Percentiles rank a stretch among this genome's conserved stretches.
phyloP scores from a whole-genome alignment of 192 early-diverging fungal genomes.

The Gaertneriomyces semiglobifer region DNA sequence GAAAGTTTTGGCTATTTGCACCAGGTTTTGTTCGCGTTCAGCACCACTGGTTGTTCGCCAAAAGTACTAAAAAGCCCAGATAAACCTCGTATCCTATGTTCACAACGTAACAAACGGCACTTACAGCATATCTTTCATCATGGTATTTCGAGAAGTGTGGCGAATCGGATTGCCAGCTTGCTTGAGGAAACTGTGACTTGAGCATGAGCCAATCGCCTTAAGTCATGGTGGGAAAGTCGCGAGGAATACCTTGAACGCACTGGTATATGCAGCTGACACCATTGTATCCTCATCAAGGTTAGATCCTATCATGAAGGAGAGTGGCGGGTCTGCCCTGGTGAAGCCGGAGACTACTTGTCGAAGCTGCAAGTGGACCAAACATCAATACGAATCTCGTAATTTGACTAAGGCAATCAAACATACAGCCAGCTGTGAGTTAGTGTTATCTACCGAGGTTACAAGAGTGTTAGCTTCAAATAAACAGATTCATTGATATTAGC shows the following conservation, averaged over 20 bases:
- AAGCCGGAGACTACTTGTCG: neutral
- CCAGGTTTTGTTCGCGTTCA: neutral
- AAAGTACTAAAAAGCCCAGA: neutral
- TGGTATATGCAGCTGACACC: neutral
- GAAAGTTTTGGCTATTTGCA: neutral
- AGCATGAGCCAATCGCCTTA: too few species aligned
- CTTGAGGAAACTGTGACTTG: neutral
- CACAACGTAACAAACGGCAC: neutral
- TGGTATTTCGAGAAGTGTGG: neutral
- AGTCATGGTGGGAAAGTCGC: too few species aligned
- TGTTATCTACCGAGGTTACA: neutral
- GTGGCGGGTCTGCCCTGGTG: neutral
- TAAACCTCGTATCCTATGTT: neutral
- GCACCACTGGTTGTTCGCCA: neutral
- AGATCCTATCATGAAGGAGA: conserved; percentile 1
- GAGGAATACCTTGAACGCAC: neutral
- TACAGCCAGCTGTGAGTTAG: neutral
- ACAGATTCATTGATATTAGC: too few species aligned
- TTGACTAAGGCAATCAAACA: neutral
- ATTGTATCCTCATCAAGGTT: neutral
- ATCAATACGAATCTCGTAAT: neutral
- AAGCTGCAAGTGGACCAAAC: neutral
- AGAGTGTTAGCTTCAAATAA: too few species aligned
- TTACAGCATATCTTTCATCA: neutral
- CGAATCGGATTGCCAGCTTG: neutral